Percentiles rank a stretch among this genome's conserved stretches.
Evolutionary conservation across 2,329 filamentous ascomycete genomes (phyloP).

Genomic region (Lachnellula suecica): DNA sequence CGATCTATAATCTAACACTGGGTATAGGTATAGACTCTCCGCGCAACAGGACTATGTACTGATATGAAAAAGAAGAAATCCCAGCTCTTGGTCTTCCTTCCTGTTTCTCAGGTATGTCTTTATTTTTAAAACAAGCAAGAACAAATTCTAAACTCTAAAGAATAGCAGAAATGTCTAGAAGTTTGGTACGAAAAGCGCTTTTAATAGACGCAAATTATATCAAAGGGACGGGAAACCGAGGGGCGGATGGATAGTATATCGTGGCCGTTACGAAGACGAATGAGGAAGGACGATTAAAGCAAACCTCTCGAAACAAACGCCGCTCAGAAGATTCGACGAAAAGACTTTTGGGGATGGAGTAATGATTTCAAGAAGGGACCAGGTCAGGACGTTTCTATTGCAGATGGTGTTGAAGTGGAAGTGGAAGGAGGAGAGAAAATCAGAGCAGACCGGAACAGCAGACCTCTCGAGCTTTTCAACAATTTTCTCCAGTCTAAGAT

Average conservation of each 20-base stretch:
- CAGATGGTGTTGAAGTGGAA: slow-evolving; percentile 8
- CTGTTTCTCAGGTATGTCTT: slow-evolving; percentile 9
- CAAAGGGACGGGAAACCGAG: not conserved
- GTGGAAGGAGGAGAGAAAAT: slow-evolving; percentile 6
- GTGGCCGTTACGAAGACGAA: slow-evolving; percentile 10
- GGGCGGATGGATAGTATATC: not conserved
- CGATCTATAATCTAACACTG: not conserved
- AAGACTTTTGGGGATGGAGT: slow-evolving; percentile 3
- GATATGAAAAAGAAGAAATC: slow-evolving; percentile 19
- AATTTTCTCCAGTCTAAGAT: slow-evolving; percentile 7
- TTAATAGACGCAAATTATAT: not conserved
- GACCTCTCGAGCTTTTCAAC: slow-evolving; percentile 10
- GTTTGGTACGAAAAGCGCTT: not conserved
- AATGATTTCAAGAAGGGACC: slow-evolving; percentile 2
- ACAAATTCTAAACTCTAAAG: slow-evolving; percentile 14
- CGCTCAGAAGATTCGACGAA: slow-evolving; percentile 15
- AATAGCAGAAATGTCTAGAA: slow-evolving; percentile 15
- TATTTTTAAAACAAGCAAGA: slow-evolving; percentile 13
- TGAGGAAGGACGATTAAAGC: slow-evolving; percentile 2
- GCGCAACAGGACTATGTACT: not conserved
- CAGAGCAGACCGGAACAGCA: not conserved
- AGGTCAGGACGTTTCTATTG: too few species aligned
- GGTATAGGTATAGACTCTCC: not conserved
- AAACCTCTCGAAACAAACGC: slow-evolving; percentile 13
- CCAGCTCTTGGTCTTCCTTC: slow-evolving; percentile 33